phyloP scores from a whole-genome alignment of 2,329 filamentous ascomycete genomes.

The Aspergillus fischeri region DNA sequence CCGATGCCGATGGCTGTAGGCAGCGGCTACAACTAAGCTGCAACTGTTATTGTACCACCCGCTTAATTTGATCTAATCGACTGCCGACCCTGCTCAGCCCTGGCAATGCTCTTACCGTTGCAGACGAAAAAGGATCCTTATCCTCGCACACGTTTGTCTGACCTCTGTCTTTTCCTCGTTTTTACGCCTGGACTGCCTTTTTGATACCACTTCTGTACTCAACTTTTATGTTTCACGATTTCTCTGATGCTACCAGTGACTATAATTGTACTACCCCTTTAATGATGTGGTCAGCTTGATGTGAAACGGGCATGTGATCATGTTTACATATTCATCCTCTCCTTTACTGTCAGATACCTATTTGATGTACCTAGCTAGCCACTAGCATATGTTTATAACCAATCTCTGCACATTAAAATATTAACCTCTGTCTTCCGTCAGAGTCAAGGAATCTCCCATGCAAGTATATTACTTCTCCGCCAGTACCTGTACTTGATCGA shows the following conservation, averaged over 20 bases:
- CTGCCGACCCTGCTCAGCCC: background rate
- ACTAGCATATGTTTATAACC: conserved; percentile 20
- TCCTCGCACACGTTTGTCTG: background rate
- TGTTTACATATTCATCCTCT: conserved; percentile 14
- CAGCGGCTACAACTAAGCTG: conserved; percentile 26
- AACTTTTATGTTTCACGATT: conserved; percentile 12
- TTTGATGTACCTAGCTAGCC: conserved; percentile 26
- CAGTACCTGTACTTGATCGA: background rate
- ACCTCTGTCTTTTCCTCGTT: conserved; percentile 4
- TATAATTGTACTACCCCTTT: conserved; percentile 3
- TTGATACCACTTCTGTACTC: conserved; percentile 13
- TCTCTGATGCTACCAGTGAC: conserved; percentile 4
- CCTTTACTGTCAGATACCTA: conserved; percentile 31
- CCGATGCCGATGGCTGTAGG: conserved; percentile 50
- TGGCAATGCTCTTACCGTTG: background rate
- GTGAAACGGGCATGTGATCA: conserved; percentile 9
- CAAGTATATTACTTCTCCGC: background rate
- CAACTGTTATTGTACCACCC: background rate
- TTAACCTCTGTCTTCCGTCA: background rate
- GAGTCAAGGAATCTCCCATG: background rate
- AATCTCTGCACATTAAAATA: conserved; percentile 7
- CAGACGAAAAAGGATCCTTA: background rate
- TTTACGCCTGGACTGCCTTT: conserved; percentile 4
- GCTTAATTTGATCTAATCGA: background rate
- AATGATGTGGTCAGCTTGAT: conserved; percentile 5